A percentile compares a stretch with the other conserved stretches of the same genome.
Evolutionary conservation across 1,284 basidiomycete species (phyloP).

Genomic region (Mycena citricolor): DNA sequence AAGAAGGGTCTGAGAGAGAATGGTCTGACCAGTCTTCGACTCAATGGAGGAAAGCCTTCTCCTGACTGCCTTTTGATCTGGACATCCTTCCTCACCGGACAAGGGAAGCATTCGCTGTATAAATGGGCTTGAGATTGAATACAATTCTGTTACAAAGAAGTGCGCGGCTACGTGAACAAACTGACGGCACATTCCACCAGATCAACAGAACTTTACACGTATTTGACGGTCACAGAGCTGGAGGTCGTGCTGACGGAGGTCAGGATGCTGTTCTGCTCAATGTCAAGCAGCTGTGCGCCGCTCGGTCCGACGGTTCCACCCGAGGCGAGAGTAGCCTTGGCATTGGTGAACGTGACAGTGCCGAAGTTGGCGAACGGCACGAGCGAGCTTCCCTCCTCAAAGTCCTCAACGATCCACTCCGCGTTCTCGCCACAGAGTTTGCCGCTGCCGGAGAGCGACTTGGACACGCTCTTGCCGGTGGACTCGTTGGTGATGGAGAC

Average conservation of each 20-base stretch:
- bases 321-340: constrained; percentile 20
- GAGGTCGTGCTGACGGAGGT: constrained; percentile 24
- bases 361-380: constrained; percentile 41
- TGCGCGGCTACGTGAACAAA: too few species aligned
- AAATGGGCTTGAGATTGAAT: too few species aligned
- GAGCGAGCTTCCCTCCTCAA: constrained; percentile 30
- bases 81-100: too few species aligned
- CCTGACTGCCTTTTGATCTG: too few species aligned
- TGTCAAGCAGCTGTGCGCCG: constrained; percentile 31
- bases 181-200: too few species aligned
- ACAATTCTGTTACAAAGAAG: too few species aligned
- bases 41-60: too few species aligned
- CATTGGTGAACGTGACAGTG: constrained; percentile 31
- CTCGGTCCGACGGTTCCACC: constrained; percentile 26
- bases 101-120: too few species aligned
- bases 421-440: constrained; percentile 36
- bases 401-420: constrained; percentile 42
- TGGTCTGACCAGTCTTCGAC: too few species aligned
- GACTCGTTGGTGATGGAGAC: constrained; percentile 16
- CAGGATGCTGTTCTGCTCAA: constrained; percentile 32
- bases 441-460: constrained; percentile 31
- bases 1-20: too few species aligned
- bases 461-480: constrained; percentile 32
- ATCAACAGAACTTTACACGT: constrained; percentile 14
- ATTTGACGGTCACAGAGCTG: constrained; percentile 12